Evolutionary conservation across 1,284 basidiomycete genomes (phyloP).

Genomic region (Stereum hirsutum): DNA sequence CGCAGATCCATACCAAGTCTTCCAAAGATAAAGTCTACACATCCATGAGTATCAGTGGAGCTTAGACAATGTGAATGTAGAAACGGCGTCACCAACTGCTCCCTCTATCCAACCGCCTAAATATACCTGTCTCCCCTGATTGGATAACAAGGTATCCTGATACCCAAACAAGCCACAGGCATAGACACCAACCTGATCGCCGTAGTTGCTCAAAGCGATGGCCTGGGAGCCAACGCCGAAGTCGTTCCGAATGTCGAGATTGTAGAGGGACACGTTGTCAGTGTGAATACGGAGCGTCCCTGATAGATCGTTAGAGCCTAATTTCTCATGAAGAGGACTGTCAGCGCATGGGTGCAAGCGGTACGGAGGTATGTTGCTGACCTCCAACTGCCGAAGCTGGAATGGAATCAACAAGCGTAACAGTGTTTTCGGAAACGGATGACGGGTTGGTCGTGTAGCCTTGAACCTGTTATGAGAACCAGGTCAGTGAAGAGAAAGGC

Average conservation of each 20-base stretch:
- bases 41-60: too few species aligned
- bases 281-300: slow-evolving; percentile 46
- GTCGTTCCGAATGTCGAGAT: slow-evolving; percentile 45
- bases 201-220: slow-evolving; percentile 45
- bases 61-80: too few species aligned
- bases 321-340: too few species aligned
- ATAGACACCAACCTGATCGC: slow-evolving; percentile 39
- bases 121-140: slow-evolving; percentile 29
- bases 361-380: too few species aligned
- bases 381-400: slow-evolving; percentile 30
- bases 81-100: too few species aligned
- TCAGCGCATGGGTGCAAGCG: too few species aligned
- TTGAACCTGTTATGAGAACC: slow-evolving; percentile 25
- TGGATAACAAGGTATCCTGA: slow-evolving; percentile 33
- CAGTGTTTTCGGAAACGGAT: slow-evolving; percentile 29
- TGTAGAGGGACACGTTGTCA: slow-evolving; percentile 43
- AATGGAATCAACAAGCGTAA: slow-evolving; percentile 34
- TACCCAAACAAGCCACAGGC: slow-evolving; percentile 43
- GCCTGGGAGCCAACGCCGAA: slow-evolving; percentile 42
- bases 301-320: slow-evolving; percentile 44
- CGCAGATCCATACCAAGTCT: slow-evolving; percentile 6
- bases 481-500: neutral
- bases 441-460: slow-evolving; percentile 32
- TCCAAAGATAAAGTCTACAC: slow-evolving; percentile 38
- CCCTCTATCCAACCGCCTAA: slow-evolving; percentile 29